phyloP scores from a whole-genome alignment of 2,329 filamentous ascomycete genomes.

The Boeremia exigua region DNA sequence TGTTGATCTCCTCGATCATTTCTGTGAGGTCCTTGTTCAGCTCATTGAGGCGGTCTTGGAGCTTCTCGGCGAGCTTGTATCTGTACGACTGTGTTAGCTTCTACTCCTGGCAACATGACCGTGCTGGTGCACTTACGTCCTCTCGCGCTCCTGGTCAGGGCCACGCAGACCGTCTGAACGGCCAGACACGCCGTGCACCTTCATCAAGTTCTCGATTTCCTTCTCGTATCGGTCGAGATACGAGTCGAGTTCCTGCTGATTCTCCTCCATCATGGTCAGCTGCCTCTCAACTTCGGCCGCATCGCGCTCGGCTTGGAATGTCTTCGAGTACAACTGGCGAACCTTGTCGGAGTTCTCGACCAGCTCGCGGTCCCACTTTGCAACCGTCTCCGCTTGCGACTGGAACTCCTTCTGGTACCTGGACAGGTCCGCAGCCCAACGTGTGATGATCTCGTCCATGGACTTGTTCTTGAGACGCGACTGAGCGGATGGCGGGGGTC shows the following conservation, averaged over 20 bases:
- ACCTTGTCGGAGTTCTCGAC: conserved; percentile 97
- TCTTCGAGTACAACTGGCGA: conserved; percentile 87
- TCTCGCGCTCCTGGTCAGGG: conserved; percentile 93
- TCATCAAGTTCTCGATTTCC: conserved; percentile 89
- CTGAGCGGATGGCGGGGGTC: conserved; percentile 78
- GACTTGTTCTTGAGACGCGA: conserved; percentile 97
- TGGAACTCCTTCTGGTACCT: conserved; percentile 98
- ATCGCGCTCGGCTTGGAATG: conserved; percentile 91
- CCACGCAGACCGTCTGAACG: conserved; percentile 77
- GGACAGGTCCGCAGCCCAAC: conserved; percentile 92
- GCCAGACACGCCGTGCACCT: conserved; percentile 74
- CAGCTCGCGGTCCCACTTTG: conserved; percentile 87
- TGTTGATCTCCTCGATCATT: conserved; percentile 99
- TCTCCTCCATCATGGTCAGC: conserved; percentile 84
- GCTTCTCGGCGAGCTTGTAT: conserved; percentile 90
- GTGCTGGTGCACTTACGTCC: conserved; percentile 66
- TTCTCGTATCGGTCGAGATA: conserved; percentile 92
- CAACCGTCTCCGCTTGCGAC: conserved; percentile 83
- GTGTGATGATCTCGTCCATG: conserved; percentile 97
- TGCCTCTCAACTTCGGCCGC: conserved; percentile 94
- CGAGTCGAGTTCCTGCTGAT: conserved; percentile 86
- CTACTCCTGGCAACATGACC: not conserved
- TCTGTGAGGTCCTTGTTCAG: conserved; percentile 91
- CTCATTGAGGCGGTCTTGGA: conserved; percentile 87
- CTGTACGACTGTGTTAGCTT: conserved; percentile 41